A percentile compares a stretch with the other conserved stretches of the same genome.
Conservation (phyloP, 306 rosid species). For the Abrus precatorius region DNA sequence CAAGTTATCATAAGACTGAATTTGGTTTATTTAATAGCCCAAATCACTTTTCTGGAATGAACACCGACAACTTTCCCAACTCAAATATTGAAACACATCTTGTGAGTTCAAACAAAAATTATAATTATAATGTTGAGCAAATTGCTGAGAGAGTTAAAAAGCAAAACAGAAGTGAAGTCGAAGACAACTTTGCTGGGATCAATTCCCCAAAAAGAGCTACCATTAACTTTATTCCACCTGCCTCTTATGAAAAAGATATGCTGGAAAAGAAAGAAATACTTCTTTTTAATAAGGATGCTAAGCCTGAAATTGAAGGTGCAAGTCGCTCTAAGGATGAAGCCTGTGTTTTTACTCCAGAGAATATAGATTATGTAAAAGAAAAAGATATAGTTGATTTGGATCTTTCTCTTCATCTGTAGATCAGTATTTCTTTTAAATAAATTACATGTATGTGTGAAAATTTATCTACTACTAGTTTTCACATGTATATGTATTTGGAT, state of each 20-base stretch:
- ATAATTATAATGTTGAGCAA: not conserved
- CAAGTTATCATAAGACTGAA: constrained; percentile 17
- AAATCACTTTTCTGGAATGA: not conserved
- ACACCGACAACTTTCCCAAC: not conserved
- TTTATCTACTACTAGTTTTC: too few relatives aligned
- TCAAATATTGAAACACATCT: not conserved
- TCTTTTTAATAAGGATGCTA: constrained; percentile 40
- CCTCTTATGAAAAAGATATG: not conserved
- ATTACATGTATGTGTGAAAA: not conserved
- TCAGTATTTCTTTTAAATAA: not conserved
- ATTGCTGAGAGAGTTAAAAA: constrained; percentile 25
- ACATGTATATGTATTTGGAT: too few relatives aligned
- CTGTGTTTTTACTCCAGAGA: not conserved
- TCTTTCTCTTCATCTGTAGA: constrained; percentile 54
- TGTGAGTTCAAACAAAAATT: not conserved
- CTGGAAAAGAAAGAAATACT: not conserved
- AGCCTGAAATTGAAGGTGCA: not conserved
- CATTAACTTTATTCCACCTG: constrained; percentile 14
- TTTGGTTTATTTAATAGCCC: not conserved
- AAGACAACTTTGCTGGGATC: not conserved
- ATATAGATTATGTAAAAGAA: constrained; percentile 20
- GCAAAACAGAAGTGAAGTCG: constrained; percentile 12
- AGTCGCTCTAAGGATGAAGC: constrained; percentile 17
- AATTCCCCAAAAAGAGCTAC: constrained; percentile 33
- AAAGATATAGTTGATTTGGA: constrained; percentile 41